A percentile compares a stretch with the other conserved stretches of the same genome.
Evolutionary conservation across 352 stramenopile genomes (phyloP).

Genomic region (Lagenidium sp.): DNA sequence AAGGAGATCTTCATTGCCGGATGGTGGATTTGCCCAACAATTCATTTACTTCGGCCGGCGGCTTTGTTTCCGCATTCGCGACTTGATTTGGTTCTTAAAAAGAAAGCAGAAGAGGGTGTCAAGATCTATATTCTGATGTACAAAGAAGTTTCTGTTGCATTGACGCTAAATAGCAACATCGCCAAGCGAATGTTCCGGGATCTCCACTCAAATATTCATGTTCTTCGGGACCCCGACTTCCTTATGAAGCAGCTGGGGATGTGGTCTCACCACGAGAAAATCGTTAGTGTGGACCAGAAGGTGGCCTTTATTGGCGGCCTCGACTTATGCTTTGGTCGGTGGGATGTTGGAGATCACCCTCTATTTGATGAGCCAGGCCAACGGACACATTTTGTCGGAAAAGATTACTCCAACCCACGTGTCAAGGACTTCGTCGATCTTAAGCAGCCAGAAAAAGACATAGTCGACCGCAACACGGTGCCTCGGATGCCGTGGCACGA

Average conservation of each 20-base stretch:
- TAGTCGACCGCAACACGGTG: conserved; percentile 61
- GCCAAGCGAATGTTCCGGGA: conserved; percentile 59
- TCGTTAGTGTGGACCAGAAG: conserved; percentile 85
- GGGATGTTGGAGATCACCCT: conserved; percentile 56
- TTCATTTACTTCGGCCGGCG: conserved; percentile 68
- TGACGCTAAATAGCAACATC: conserved; percentile 81
- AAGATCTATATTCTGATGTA: conserved; percentile 90
- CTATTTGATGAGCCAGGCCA: conserved; percentile 55
- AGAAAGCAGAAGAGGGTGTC: conserved; percentile 74
- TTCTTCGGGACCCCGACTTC: conserved; percentile 86
- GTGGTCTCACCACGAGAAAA: conserved; percentile 91
- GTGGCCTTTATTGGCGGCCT: conserved; percentile 86
- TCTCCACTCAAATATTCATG: conserved; percentile 76
- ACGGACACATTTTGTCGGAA: conserved; percentile 58
- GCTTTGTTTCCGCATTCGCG: conserved; percentile 47
- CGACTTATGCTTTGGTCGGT: conserved; percentile 87
- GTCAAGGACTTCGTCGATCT: conserved; percentile 83
- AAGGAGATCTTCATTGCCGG: conserved; percentile 89
- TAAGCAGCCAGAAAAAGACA: conserved; percentile 56
- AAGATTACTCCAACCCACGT: conserved; percentile 81
- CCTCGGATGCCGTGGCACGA: conserved; percentile 86
- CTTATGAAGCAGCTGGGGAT: conserved; percentile 81
- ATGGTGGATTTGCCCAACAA: conserved; percentile 85
- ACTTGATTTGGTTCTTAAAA: conserved; percentile 51
- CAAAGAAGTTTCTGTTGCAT: conserved; percentile 77